Evolutionary conservation across 202 grass and related monocot genomes (phyloP).

Genomic region (Digitaria exilis): DNA sequence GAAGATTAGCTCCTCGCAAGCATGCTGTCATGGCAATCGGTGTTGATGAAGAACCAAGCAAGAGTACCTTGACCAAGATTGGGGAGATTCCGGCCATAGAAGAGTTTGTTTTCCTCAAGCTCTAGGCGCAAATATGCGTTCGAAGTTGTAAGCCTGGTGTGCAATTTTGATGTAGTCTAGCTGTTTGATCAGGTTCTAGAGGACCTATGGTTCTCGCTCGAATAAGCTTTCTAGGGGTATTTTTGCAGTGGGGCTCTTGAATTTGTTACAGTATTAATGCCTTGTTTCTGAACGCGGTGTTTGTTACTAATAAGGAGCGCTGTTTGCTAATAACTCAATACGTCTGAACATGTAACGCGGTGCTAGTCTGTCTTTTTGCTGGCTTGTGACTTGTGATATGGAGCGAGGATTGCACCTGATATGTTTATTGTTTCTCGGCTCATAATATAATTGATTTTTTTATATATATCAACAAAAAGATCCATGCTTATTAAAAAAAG

Average conservation of each 20-base stretch:
- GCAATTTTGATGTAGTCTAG: constrained; percentile 63
- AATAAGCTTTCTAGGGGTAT: constrained; percentile 41
- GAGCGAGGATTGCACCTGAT: not conserved
- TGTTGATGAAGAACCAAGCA: constrained; percentile 74
- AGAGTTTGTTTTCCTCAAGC: constrained; percentile 90
- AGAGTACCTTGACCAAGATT: constrained; percentile 65
- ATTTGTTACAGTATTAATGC: not conserved
- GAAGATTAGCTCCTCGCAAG: constrained; percentile 66
- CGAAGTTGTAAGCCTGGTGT: constrained; percentile 26
- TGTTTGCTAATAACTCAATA: not conserved
- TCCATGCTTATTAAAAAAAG: too few relatives aligned
- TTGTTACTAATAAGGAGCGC: constrained; percentile 44
- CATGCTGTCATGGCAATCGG: constrained; percentile 84
- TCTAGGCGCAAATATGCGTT: constrained; percentile 49
- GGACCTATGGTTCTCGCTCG: constrained; percentile 22
- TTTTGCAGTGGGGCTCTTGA: constrained; percentile 4
- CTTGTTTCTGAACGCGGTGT: constrained; percentile 11
- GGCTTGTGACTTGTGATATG: not conserved
- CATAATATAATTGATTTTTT: not conserved
- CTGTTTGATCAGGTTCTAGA: constrained; percentile 8
- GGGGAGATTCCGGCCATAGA: constrained; percentile 81
- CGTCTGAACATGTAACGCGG: not conserved
- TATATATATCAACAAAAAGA: too few relatives aligned
- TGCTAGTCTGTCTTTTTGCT: not conserved
- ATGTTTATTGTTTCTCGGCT: not conserved